A percentile compares a stretch with the other conserved stretches of the same genome.
These are phyloP conservation scores for Pseudevernia furfuracea DNA, from an alignment of 495 filamentous ascomycete genomes.

Conservation along the genomic window DNA sequence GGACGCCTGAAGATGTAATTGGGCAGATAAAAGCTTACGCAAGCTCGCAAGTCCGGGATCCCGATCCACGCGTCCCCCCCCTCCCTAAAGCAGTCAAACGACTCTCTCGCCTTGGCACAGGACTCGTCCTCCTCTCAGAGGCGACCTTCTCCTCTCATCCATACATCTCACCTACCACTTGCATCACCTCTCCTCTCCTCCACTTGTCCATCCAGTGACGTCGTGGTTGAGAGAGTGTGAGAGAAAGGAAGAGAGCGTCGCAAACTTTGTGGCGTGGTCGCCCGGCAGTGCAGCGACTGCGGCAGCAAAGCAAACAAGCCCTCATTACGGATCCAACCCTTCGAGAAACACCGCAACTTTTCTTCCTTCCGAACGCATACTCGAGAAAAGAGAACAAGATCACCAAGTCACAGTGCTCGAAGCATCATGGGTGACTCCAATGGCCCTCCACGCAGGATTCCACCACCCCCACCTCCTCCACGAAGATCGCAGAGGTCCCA, in stretches of 20 bases:
- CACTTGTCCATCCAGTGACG: neutral
- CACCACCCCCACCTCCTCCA: conserved; percentile 20
- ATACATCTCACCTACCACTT: too few species aligned
- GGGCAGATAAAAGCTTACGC: neutral
- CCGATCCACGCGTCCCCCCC: conserved; percentile 3
- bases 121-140: neutral
- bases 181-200: neutral
- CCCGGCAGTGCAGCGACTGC: conserved; percentile 1
- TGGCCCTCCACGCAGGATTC: conserved; percentile 17
- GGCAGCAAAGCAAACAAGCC: neutral
- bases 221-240: neutral
- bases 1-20: neutral
- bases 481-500: conserved; percentile 12
- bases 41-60: too few species aligned
- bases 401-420: neutral
- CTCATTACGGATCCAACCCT: neutral
- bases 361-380: neutral
- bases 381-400: neutral
- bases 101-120: neutral
- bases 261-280: neutral
- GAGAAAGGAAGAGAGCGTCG: neutral
- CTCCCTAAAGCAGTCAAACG: neutral
- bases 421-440: conserved; percentile 12
- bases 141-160: neutral
- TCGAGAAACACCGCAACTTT: neutral